Percentiles rank a stretch among this genome's conserved stretches.
phyloP scores from a whole-genome alignment of 2,329 filamentous ascomycete species.

The Knufia petricola region DNA sequence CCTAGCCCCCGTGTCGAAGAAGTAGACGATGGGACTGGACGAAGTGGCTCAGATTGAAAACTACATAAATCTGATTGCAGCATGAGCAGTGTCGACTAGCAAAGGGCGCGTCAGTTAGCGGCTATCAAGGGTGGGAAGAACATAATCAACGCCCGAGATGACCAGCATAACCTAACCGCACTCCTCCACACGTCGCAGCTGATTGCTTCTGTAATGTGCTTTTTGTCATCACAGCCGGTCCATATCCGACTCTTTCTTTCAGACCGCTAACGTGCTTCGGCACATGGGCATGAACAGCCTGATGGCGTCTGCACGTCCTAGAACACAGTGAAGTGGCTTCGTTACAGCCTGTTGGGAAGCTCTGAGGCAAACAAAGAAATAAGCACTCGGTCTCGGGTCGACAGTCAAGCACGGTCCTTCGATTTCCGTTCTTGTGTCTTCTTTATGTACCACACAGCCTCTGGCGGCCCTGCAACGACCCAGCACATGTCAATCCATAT shows the following conservation, averaged over 20 bases:
- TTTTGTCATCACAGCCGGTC: conserved; percentile 8
- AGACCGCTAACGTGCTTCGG: not conserved
- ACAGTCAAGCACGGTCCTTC: conserved; percentile 4
- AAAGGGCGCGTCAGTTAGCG: conserved; percentile 3
- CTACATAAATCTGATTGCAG: conserved; percentile 8
- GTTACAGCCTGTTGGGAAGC: not conserved
- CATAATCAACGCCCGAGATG: not conserved
- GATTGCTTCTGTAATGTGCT: conserved; percentile 6
- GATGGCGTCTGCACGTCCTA: too few species aligned
- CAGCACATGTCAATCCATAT: not conserved
- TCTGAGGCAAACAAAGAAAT: not conserved
- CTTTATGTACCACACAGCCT: conserved; percentile 1
- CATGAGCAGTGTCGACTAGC: not conserved
- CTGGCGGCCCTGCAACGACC: not conserved
- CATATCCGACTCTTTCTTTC: not conserved
- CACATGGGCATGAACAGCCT: too few species aligned
- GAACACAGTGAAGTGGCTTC: not conserved
- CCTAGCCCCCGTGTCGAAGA: not conserved
- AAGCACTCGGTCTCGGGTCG: conserved; percentile 2
- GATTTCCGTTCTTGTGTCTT: conserved; percentile 11
- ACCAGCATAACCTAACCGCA: conserved; percentile 1
- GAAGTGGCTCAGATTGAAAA: conserved; percentile 11
- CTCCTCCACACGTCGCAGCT: not conserved
- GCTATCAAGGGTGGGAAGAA: not conserved
- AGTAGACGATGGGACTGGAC: not conserved